Conservation (phyloP, 352 stramenopile genomes). For the Phytophthora constricta region DNA sequence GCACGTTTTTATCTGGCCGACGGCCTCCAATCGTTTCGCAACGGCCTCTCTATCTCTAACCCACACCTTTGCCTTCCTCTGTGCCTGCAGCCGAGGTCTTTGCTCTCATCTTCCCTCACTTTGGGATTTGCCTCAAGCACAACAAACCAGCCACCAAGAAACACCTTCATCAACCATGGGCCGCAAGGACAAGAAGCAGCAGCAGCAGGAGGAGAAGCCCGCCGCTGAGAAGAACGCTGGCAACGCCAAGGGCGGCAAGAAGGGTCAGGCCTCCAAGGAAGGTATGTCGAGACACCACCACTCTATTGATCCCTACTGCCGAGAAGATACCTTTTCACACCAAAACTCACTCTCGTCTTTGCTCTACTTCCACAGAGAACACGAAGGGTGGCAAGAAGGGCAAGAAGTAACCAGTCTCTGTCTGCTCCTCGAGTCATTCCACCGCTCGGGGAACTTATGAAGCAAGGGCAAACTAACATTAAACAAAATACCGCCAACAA, state of each 20-base stretch:
- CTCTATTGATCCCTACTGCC: too few relatives aligned
- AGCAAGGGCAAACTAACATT: too few relatives aligned
- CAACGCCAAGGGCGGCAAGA: constrained; percentile 9
- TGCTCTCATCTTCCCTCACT: too few relatives aligned
- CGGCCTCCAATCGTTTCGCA: too few relatives aligned
- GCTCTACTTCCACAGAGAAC: constrained; percentile 1
- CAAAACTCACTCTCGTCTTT: not conserved
- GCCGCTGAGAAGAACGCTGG: constrained; percentile 19
- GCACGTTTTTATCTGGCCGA: too few relatives aligned
- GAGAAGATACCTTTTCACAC: too few relatives aligned
- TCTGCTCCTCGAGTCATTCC: not conserved
- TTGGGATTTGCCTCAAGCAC: too few relatives aligned
- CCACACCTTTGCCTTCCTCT: too few relatives aligned
- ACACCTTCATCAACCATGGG: not conserved
- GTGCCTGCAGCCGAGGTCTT: too few relatives aligned
- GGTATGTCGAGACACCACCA: too few relatives aligned
- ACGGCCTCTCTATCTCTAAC: too few relatives aligned
- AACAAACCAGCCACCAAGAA: not conserved
- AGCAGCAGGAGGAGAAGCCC: constrained; percentile 18
- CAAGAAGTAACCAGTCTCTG: constrained; percentile 34
- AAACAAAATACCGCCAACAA: too few relatives aligned
- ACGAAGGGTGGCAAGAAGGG: constrained; percentile 34
- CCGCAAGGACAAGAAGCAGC: not conserved
- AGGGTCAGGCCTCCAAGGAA: not conserved
- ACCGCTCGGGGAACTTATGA: not conserved